Evolutionary conservation across 305 asterid species (phyloP).

Genomic region (Rubia occidens): DNA sequence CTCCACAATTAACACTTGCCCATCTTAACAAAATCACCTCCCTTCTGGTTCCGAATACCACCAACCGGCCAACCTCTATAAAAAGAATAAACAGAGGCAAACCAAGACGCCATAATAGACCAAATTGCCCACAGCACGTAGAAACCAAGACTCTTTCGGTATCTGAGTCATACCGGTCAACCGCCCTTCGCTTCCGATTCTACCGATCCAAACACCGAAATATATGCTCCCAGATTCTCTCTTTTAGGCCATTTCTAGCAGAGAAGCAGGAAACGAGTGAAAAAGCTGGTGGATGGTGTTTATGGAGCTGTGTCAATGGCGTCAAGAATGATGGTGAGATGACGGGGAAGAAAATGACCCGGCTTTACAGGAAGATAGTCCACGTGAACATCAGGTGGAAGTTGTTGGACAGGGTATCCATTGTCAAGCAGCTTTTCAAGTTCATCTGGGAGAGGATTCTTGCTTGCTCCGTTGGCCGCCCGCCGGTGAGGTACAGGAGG

Average conservation of each 20-base stretch:
- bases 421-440: conserved; percentile 41
- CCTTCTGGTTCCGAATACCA: neutral
- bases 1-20: neutral
- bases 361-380: conserved; percentile 51
- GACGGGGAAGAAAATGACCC: conserved; percentile 53
- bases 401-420: conserved; percentile 37
- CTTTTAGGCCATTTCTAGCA: neutral
- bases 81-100: neutral
- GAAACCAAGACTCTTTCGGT: conserved; percentile 27
- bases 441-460: conserved; percentile 54
- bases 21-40: neutral
- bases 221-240: neutral
- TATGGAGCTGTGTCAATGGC: conserved; percentile 20
- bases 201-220: neutral
- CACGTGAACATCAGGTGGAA: conserved; percentile 55
- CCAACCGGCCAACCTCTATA: neutral
- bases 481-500: conserved; percentile 39
- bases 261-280: neutral
- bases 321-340: conserved; percentile 33
- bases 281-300: no score
- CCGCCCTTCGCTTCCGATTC: conserved; percentile 10
- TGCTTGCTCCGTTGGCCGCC: conserved; percentile 47
- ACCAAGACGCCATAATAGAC: conserved; percentile 15
- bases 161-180: conserved; percentile 23
- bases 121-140: conserved; percentile 17